phyloP scores from a whole-genome alignment of 768 basidiomycete genomes.

The Tylopilus sp. region DNA sequence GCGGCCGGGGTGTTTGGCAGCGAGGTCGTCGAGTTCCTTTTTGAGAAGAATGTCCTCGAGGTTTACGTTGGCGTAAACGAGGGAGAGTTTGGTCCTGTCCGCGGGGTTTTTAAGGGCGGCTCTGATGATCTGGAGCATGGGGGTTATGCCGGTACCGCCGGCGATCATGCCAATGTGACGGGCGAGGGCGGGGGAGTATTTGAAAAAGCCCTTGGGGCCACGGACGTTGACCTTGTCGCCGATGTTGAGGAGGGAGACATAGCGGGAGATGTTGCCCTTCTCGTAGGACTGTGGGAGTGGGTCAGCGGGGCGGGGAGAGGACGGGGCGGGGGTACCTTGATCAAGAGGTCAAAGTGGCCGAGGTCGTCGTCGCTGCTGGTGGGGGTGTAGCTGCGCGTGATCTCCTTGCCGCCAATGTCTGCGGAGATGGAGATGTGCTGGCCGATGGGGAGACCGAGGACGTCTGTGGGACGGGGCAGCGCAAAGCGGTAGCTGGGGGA shows the following conservation, averaged over 20 bases:
- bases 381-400: conserved; percentile 93
- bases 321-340: conserved; percentile 63
- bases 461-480: conserved; percentile 67
- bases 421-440: conserved; percentile 94
- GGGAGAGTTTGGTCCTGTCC: conserved; percentile 76
- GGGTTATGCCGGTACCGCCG: conserved; percentile 97
- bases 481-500: conserved; percentile 84
- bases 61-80: conserved; percentile 97
- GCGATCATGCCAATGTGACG: conserved; percentile 93
- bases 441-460: conserved; percentile 92
- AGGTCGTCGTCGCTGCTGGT: conserved; percentile 90
- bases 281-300: conserved; percentile 72
- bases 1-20: conserved; percentile 52
- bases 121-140: conserved; percentile 98
- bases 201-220: conserved; percentile 95
- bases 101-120: conserved; percentile 87
- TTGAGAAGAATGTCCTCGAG: conserved; percentile 89
- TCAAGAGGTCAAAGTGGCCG: conserved; percentile 93
- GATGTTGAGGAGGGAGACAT: conserved; percentile 76
- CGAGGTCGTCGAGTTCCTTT: conserved; percentile 80
- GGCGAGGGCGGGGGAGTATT: conserved; percentile 70
- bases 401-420: conserved; percentile 85
- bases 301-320: not conserved
- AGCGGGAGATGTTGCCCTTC: conserved; percentile 93
- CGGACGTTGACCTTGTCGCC: conserved; percentile 89